Evolutionary conservation across 352 stramenopile species (phyloP), one percentile per base, ranked within the genome.

Genomic region (Pythium dissimile): DNA sequence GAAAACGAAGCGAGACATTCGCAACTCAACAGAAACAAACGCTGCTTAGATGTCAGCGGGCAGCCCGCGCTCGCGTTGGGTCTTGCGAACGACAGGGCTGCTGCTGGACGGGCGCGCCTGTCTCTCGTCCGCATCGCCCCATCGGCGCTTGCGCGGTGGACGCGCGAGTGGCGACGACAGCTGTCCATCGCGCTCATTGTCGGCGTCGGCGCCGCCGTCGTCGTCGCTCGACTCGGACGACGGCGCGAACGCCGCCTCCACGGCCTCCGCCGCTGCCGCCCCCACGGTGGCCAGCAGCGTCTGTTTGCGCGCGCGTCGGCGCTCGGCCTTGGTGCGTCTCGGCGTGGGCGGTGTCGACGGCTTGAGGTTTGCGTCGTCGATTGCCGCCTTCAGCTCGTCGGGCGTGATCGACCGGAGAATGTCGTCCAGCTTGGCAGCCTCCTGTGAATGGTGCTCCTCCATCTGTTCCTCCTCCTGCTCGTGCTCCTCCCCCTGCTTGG

Each of bases 281-380:
- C 21, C 41, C 20, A 27, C 41, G n/a, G 41, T 18, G 9, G 41
- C 20, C 41, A 48, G 41, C 41, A 41, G 34, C 12, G 5, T n/a
- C 12, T 8, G 12, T 16, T 41, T 41, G 34, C 34, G 34, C 34
- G 34, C 34, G 12, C 20, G 6, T 16, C 12, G 5, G 34, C 34
- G 34, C 34, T 18, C 3, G 12, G 5, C 12, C 34, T 15, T 41
- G 7, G 34, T 18, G 18, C 35, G 9, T n/a, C n/a, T n/a, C 28
- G 45, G 45, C 28, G 48, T 18, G 18, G 32, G 48, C 48, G 48
- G n/a, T n/a, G n/a, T n/a, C n/a, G n/a, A n/a, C n/a, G n/a, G n/a
- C n/a, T n/a, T n/a, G n/a, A n/a, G n/a, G n/a, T n/a, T n/a, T n/a
- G n/a, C n/a, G n/a, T n/a, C 32, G 12, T 12, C 49, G 9, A 56